Percentiles rank a stretch among this genome's conserved stretches.
phyloP scores from a whole-genome alignment of 495 filamentous ascomycete species.

The Astrothelium macrocarpum region DNA sequence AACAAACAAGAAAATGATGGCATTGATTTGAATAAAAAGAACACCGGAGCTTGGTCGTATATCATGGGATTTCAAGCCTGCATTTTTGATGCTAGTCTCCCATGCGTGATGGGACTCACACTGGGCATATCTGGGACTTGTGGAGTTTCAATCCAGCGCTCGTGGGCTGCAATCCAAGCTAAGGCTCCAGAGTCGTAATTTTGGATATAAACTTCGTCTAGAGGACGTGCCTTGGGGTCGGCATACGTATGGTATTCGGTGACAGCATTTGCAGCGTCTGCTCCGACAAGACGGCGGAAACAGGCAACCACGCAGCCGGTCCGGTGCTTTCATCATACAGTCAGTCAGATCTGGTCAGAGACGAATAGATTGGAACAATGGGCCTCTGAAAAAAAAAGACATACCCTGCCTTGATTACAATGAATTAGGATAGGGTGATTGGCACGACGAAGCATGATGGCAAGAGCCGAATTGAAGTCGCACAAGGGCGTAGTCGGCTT shows the following conservation, averaged over 20 bases:
- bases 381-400: slow-evolving; percentile 10
- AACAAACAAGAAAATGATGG: too few relatives aligned
- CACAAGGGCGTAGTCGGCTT: slow-evolving; percentile 41
- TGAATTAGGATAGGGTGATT: slow-evolving; percentile 75
- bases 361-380: too few relatives aligned
- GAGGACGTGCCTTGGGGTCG: slow-evolving; percentile 48
- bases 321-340: slow-evolving; percentile 47
- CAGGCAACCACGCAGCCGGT: slow-evolving; percentile 72
- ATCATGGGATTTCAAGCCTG: too few relatives aligned
- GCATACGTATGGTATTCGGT: slow-evolving; percentile 61
- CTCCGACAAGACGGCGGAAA: slow-evolving; percentile 55
- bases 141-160: neutral
- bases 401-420: slow-evolving; percentile 80
- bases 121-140: neutral
- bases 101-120: neutral
- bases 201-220: slow-evolving; percentile 46
- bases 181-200: slow-evolving; percentile 32
- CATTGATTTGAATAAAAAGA: too few relatives aligned
- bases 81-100: neutral
- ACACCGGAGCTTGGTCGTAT: too few relatives aligned
- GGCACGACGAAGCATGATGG: slow-evolving; percentile 50
- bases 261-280: slow-evolving; percentile 46
- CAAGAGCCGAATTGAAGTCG: slow-evolving; percentile 53
- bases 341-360: neutral
- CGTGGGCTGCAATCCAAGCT: neutral